Evolutionary conservation across 2,329 filamentous ascomycete genomes (phyloP).

Genomic region (Colletotrichum coccodes): DNA sequence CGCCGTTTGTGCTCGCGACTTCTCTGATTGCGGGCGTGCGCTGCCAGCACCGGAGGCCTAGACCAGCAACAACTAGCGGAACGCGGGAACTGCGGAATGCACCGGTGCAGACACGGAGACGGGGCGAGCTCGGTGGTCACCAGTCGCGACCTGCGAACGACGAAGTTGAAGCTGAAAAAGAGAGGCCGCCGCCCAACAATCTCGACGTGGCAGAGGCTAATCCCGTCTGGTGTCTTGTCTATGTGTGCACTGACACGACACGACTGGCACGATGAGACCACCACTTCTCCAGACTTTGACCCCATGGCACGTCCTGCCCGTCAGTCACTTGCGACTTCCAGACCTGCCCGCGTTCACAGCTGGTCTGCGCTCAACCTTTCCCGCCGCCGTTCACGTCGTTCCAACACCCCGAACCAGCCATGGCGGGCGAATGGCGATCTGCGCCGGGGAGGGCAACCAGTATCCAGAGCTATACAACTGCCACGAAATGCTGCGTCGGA

Average conservation of each 20-base stretch:
- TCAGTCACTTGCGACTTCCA: background rate
- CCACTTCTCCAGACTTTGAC: background rate
- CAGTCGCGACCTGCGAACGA: background rate
- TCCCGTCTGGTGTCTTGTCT: background rate
- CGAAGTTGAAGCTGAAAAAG: slow-evolving; percentile 3
- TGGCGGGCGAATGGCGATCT: slow-evolving; percentile 27
- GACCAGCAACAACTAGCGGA: background rate
- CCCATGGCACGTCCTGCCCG: background rate
- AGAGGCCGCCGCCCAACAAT: slow-evolving; percentile 12
- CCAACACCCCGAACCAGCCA: slow-evolving; percentile 12
- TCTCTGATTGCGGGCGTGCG: background rate
- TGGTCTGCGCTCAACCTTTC: slow-evolving; percentile 3
- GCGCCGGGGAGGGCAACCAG: slow-evolving; percentile 27
- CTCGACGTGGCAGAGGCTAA: slow-evolving; percentile 7
- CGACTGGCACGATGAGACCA: background rate
- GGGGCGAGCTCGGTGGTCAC: background rate
- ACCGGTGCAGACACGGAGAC: slow-evolving; percentile 26
- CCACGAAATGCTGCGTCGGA: background rate
- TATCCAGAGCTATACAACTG: slow-evolving; percentile 7
- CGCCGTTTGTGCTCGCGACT: background rate
- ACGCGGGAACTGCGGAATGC: slow-evolving; percentile 25
- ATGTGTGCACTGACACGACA: slow-evolving; percentile 1
- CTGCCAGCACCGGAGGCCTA: background rate
- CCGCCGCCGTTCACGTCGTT: background rate
- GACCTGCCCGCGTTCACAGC: slow-evolving; percentile 11